Evolutionary conservation across 2,329 filamentous ascomycete genomes (phyloP), one percentile per base, ranked within the genome.

Genomic region (Aspergillus calidoustus): DNA sequence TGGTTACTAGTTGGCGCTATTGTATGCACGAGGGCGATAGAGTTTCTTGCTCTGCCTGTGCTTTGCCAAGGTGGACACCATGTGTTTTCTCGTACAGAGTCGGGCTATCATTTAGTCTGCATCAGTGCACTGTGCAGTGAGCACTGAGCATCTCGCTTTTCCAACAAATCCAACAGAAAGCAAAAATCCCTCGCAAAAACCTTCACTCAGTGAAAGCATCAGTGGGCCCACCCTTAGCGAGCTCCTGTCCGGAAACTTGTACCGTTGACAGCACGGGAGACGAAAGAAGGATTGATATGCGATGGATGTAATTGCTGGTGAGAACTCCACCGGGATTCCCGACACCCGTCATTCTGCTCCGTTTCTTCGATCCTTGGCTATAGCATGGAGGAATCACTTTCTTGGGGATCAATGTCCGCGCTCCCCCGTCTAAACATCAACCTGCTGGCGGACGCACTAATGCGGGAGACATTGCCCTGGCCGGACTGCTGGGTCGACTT

Each of bases 381-480:
- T 41, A 15, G 15, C 34, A 41, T 41, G 48, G 31, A 51, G 49
- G 15, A 51, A 19, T 41, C 41, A 15, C 51, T 59, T 28, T 46
- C 28, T 51, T 41, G 34, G 8, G 34, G 34, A 15, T 15, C 9
- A 13, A 41, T 41, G 34, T 17, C 34, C 34, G 34, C 34, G 34
- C 34, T 15, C 34, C 22, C 38, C 51, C 50, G 22, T 60, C 59
- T 62, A 62, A 60, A 62, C 61, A 51, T 57, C 59, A 57, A 65
- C 50, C 63, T 60, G 61, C 58, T 55, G 59, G 66, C 59, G 63
- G 38, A 41, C 31, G 47, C 66, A 61, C 69, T 69, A 72, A 69
- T 54, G 68, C 67, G 67, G 66, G 69, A 71, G 68, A 71, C 68
- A 72, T 66, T 65, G 67, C 63, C 69, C 65, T 64, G 67, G 71